These are phyloP conservation scores for Aeschynomene evenia DNA, from an alignment of 306 rosid species.

Conservation along the genomic window DNA sequence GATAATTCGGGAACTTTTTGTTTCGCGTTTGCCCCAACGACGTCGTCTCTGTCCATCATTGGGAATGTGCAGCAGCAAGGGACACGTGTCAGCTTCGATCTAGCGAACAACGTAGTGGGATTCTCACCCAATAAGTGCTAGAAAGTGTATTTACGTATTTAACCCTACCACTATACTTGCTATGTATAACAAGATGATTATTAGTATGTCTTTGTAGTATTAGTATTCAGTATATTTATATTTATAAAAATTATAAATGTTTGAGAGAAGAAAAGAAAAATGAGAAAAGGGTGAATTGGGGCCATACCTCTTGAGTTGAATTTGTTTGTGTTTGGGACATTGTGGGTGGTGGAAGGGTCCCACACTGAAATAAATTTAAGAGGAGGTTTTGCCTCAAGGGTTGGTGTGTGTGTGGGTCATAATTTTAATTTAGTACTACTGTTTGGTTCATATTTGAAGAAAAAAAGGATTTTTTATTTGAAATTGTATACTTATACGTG, in stretches of 20 bases:
- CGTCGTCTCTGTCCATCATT: conserved; percentile 61
- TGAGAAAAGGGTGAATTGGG: neutral
- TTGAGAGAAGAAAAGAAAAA: neutral
- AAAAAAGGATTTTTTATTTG: neutral
- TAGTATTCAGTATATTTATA: neutral
- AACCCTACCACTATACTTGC: conserved; percentile 16
- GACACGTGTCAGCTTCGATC: conserved; percentile 87
- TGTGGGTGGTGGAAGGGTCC: neutral
- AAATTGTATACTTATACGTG: neutral
- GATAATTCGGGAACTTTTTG: conserved; percentile 65
- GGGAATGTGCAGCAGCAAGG: conserved; percentile 97
- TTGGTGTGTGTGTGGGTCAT: conserved; percentile 31
- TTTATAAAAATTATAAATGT: neutral
- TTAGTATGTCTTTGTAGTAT: neutral
- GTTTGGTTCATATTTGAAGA: too few relatives aligned
- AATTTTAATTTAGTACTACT: neutral
- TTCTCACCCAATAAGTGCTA: conserved; percentile 75
- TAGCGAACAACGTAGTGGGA: conserved; percentile 52
- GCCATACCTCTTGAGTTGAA: neutral
- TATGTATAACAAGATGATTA: too few relatives aligned
- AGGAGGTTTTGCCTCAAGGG: neutral
- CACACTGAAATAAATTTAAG: neutral
- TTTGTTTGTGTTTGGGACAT: neutral
- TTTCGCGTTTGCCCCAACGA: conserved; percentile 87
- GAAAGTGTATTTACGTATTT: conserved; percentile 26